Percentiles rank a stretch among this genome's conserved stretches.
These are phyloP conservation scores for Trichothecium sympodiale DNA, from an alignment of 2,329 filamentous ascomycete genomes.

Conservation along the genomic window DNA sequence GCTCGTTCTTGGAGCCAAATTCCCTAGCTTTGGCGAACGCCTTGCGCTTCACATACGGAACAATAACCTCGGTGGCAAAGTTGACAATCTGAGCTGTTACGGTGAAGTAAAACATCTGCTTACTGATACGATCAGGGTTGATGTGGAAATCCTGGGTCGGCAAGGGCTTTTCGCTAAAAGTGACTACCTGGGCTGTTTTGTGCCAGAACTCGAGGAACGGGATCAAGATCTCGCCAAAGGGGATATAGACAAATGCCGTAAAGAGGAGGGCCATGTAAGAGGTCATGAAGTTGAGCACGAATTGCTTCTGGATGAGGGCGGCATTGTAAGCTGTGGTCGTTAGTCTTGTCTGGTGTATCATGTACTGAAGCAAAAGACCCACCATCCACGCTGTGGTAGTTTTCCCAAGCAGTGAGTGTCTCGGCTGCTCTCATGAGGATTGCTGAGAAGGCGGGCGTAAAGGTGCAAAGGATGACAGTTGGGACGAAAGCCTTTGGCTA, in stretches of 20 bases:
- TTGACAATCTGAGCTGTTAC: slow-evolving; percentile 89
- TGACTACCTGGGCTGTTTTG: slow-evolving; percentile 61
- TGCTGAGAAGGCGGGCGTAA: slow-evolving; percentile 67
- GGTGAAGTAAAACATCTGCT: slow-evolving; percentile 92
- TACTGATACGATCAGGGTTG: slow-evolving; percentile 71
- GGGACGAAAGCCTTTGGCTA: slow-evolving; percentile 66
- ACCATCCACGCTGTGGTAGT: slow-evolving; percentile 79
- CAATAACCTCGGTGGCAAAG: slow-evolving; percentile 70
- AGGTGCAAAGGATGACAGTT: slow-evolving; percentile 72
- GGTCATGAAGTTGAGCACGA: slow-evolving; percentile 92
- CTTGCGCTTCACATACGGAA: slow-evolving; percentile 75
- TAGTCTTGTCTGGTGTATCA: not conserved
- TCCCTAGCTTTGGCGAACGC: slow-evolving; percentile 70
- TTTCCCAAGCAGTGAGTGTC: slow-evolving; percentile 71
- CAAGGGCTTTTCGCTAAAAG: slow-evolving; percentile 62
- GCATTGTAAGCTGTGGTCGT: slow-evolving; percentile 54
- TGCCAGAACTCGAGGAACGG: slow-evolving; percentile 80
- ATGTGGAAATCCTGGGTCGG: slow-evolving; percentile 60
- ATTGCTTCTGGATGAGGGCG: slow-evolving; percentile 83
- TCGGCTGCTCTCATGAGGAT: slow-evolving; percentile 69
- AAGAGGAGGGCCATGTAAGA: slow-evolving; percentile 89
- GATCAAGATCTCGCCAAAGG: slow-evolving; percentile 73
- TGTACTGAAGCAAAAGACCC: slow-evolving; percentile 6
- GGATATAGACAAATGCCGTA: slow-evolving; percentile 89
- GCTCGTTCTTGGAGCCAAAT: slow-evolving; percentile 48